These are phyloP conservation scores for Rhododendron ferrugineum DNA, from an alignment of 148 eudicot genomes.

Conservation along the genomic window DNA sequence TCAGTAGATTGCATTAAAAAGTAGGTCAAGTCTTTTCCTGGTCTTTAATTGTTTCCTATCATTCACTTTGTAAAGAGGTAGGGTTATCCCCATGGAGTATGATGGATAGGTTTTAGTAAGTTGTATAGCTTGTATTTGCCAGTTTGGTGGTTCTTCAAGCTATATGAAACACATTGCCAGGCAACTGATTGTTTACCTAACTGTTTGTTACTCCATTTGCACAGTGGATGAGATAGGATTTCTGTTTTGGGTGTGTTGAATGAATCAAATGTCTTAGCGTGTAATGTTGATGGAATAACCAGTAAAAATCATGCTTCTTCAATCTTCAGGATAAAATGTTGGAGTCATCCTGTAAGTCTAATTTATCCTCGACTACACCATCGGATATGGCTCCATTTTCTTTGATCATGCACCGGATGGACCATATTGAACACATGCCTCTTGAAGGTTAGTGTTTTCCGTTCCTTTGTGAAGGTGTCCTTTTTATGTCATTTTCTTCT, in stretches of 20 bases:
- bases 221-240: background rate
- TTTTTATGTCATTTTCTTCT: background rate
- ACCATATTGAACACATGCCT: conserved; percentile 35
- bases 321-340: conserved; percentile 69
- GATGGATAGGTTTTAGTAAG: background rate
- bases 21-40: background rate
- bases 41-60: background rate
- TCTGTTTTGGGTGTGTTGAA: conserved; percentile 2
- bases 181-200: background rate
- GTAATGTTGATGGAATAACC: conserved; percentile 5
- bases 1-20: background rate
- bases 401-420: conserved; percentile 39
- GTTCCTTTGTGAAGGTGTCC: background rate
- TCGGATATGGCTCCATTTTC: conserved; percentile 45
- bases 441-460: conserved; percentile 34
- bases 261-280: conserved; percentile 8
- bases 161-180: background rate
- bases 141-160: background rate
- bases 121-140: background rate
- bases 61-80: background rate
- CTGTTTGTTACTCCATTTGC: background rate
- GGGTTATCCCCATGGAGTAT: background rate
- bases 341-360: conserved; percentile 51
- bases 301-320: conserved; percentile 27
- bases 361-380: conserved; percentile 41